Conservation (phyloP, 164 flowering plant species). For the Paratinospora sagittata region DNA sequence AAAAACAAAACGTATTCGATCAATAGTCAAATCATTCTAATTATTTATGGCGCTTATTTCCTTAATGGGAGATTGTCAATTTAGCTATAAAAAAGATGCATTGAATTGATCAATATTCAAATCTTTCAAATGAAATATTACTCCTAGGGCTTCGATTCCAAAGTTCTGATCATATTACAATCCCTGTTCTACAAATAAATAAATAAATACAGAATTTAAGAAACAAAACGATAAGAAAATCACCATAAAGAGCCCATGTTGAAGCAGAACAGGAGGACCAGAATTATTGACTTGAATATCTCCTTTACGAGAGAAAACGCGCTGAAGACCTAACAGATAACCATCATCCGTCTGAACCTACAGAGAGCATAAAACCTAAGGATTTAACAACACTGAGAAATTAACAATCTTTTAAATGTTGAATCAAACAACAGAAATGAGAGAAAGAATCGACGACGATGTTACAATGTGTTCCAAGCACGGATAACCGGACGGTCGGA, state of each 20-base stretch:
- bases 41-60: too few species aligned
- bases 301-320: conserved; percentile 45
- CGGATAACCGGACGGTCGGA: conserved; percentile 63
- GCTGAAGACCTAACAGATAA: conserved; percentile 60
- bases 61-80: too few species aligned
- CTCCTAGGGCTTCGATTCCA: too few species aligned
- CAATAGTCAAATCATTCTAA: too few species aligned
- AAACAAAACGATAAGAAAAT: background rate
- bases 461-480: conserved; percentile 77
- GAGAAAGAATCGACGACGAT: conserved; percentile 12
- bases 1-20: too few species aligned
- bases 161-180: too few species aligned
- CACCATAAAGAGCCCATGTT: conserved; percentile 86
- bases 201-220: background rate
- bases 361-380: background rate
- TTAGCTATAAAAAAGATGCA: too few species aligned
- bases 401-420: too few species aligned
- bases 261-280: conserved; percentile 72
- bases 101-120: too few species aligned
- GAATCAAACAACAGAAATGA: background rate
- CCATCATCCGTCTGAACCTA: conserved; percentile 84
- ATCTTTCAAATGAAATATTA: too few species aligned
- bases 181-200: background rate
- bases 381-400: background rate
- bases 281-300: conserved; percentile 12